These are phyloP conservation scores for Tolypocladium amazonense DNA, from an alignment of 2,329 filamentous ascomycete species.

Conservation along the genomic window DNA sequence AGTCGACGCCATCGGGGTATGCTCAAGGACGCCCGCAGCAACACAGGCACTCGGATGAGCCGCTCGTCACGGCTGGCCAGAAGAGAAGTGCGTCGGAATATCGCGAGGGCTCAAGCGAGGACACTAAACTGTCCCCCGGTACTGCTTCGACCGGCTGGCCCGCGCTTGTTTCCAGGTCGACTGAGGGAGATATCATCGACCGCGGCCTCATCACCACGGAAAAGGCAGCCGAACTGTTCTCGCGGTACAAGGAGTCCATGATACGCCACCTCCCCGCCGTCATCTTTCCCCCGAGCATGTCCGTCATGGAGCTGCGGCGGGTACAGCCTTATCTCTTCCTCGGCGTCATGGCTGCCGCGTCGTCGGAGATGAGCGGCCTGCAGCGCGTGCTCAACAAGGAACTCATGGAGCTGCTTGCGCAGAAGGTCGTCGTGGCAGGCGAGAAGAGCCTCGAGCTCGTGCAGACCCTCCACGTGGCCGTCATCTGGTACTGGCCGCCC, in stretches of 20 bases:
- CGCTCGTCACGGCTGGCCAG: constrained; percentile 5
- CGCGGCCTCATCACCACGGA: constrained; percentile 47
- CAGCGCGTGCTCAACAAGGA: constrained; percentile 58
- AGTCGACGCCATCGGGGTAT: not conserved
- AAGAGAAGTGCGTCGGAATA: constrained; percentile 21
- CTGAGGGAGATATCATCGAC: constrained; percentile 40
- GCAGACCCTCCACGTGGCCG: constrained; percentile 63
- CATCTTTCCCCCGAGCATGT: constrained; percentile 43
- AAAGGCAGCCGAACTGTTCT: constrained; percentile 43
- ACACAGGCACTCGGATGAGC: not conserved
- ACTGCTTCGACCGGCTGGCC: not conserved
- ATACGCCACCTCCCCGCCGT: constrained; percentile 51
- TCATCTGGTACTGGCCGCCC: constrained; percentile 80
- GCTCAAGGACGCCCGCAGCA: not conserved
- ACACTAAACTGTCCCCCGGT: not conserved
- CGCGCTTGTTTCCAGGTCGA: not conserved
- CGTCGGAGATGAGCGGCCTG: constrained; percentile 42
- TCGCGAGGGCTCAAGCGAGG: constrained; percentile 5
- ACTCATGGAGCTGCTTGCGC: constrained; percentile 61
- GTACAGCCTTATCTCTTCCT: constrained; percentile 58
- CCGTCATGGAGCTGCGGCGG: constrained; percentile 43
- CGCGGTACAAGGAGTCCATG: constrained; percentile 50
- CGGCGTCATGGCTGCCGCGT: constrained; percentile 57
- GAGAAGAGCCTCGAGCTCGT: constrained; percentile 77
- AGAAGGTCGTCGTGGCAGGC: constrained; percentile 62